Evolutionary conservation across 345 rosid species (phyloP), one percentile per base, ranked within the genome.

Genomic region (Brassica napus): DNA sequence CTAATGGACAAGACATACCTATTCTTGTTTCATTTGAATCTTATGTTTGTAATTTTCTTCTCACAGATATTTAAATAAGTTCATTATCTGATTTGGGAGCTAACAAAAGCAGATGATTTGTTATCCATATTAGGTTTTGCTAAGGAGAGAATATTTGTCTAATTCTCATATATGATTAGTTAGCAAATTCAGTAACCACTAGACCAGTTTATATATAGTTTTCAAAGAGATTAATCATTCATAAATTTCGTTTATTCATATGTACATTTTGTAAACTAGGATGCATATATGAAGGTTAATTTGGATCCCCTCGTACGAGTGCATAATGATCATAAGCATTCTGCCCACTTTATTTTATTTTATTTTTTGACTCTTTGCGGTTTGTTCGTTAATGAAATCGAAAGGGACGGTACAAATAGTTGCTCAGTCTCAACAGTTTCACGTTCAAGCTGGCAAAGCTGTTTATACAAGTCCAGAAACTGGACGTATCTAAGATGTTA

Each of bases 1-100:
- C 34, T 79, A 74, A 74, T 69, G 82, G 76, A 74, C 79, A 74
- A 74, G 71, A 74, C 82, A 63, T 69, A 79, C 71, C 79, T 61
- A 74, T 74, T 79, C n/a, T 74, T 54, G 75, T 74, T 74, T 60
- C 78, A 34, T 79, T 73, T 73, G 74, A 74, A 67, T 73, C 74
- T 79, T 67, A 7, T 73, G n/a, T 73, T 73, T 79, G 77, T 55
- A 23, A 1, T 62, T 74, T 60, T 79, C 78, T 67, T 52, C 1
- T 52, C 18, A n/a, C 2, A 52, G 18, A 52, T 52, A 1, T 47
- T 52, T 52, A n/a, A 52, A n/a, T 52, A 52, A 52, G 57, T 49
- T 49, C 54, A 44, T 12, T 5, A 44, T 44, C 14, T 44, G 14
- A 44, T 44, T 44, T 44, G 54, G 54, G 54, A 42, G 49, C 49